Percentiles rank a stretch among this genome's conserved stretches.
Evolutionary conservation across 495 filamentous ascomycete genomes (phyloP).

Genomic region (Penicillium bialowiezense): DNA sequence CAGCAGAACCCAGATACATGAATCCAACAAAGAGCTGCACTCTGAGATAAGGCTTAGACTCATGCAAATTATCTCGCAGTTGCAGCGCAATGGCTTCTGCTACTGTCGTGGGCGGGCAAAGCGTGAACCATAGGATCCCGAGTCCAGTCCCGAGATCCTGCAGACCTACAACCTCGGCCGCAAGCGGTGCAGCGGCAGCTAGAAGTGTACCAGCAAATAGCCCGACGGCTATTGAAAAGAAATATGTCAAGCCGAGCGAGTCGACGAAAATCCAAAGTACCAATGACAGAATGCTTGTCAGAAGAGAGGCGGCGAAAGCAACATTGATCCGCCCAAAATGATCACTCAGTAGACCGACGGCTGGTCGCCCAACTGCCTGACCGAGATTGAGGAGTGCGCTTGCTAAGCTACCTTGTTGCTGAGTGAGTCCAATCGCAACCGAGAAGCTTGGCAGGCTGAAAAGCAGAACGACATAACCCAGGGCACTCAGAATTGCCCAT

Average conservation of each 20-base stretch:
- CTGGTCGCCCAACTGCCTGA: slow-evolving; percentile 61
- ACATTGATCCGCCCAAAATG: slow-evolving; percentile 61
- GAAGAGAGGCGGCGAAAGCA: slow-evolving; percentile 54
- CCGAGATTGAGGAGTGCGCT: slow-evolving; percentile 66
- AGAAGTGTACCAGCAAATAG: slow-evolving; percentile 46
- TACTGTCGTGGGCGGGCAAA: slow-evolving; percentile 57
- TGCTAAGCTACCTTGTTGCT: slow-evolving; percentile 59
- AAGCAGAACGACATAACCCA: slow-evolving; percentile 47
- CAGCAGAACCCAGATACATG: slow-evolving; percentile 53
- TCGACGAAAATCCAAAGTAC: slow-evolving; percentile 67
- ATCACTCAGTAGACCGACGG: slow-evolving; percentile 68
- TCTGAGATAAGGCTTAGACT: slow-evolving; percentile 45
- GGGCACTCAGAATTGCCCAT: slow-evolving; percentile 47
- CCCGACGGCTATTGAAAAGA: slow-evolving; percentile 64
- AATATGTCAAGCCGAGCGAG: slow-evolving; percentile 54
- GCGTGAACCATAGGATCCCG: slow-evolving; percentile 61
- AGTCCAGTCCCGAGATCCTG: slow-evolving; percentile 56
- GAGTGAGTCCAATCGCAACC: slow-evolving; percentile 55
- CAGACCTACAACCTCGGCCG: slow-evolving; percentile 57
- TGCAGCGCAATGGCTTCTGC: slow-evolving; percentile 67
- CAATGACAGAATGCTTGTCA: slow-evolving; percentile 57
- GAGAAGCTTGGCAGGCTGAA: slow-evolving; percentile 29
- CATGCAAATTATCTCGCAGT: slow-evolving; percentile 44
- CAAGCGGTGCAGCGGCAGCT: slow-evolving; percentile 26
- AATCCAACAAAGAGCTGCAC: slow-evolving; percentile 61